Conservation (phyloP, 177 flowering plant species). For the Vitis hybrid region DNA sequence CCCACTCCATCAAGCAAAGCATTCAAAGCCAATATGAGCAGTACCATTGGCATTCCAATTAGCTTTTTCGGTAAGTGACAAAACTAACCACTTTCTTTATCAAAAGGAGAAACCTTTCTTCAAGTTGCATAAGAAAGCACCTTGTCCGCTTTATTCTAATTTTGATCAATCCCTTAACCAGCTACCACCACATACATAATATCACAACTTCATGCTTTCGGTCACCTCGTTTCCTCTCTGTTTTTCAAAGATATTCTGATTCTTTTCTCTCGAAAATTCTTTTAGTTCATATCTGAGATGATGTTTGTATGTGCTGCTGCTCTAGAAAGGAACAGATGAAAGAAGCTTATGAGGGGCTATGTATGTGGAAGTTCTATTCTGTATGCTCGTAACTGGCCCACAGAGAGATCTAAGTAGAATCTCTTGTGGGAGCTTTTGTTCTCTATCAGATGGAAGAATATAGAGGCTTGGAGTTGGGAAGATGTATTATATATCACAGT, state of each 20-base stretch:
- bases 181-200: conserved; percentile 29
- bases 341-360: background rate
- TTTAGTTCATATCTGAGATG: background rate
- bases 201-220: conserved; percentile 28
- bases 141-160: conserved; percentile 45
- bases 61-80: conserved; percentile 21
- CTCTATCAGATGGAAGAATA: background rate
- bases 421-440: background rate
- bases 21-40: conserved; percentile 10
- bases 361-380: background rate
- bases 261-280: conserved; percentile 25
- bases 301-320: background rate
- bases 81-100: conserved; percentile 24
- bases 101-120: conserved; percentile 19
- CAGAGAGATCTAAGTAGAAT: conserved; percentile 8
- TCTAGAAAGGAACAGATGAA: background rate
- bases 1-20: conserved; percentile 21
- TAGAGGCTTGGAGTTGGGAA: background rate
- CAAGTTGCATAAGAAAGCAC: conserved; percentile 38
- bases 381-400: conserved; percentile 10
- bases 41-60: conserved; percentile 7
- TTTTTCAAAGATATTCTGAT: conserved; percentile 31
- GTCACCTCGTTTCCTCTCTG: conserved; percentile 17
- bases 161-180: conserved; percentile 24
- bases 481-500: conserved; percentile 1